Evolutionary conservation across 768 basidiomycete species (phyloP).

Genomic region (Tephrocybe sp.): DNA sequence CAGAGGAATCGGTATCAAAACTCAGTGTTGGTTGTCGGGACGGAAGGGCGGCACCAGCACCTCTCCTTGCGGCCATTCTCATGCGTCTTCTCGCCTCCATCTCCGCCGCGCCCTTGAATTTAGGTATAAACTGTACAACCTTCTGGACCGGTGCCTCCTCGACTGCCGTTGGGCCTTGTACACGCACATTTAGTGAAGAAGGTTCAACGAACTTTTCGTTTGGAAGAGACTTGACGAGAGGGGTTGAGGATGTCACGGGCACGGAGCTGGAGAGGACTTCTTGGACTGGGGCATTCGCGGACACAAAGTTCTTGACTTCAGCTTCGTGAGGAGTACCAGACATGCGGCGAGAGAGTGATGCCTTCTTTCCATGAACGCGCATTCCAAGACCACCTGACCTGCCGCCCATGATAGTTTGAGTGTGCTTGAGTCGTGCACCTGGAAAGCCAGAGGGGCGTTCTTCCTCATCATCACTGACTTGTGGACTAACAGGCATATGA

Average conservation of each 20-base stretch:
- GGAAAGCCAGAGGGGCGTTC: constrained; percentile 46
- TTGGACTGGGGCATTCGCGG: constrained; percentile 30
- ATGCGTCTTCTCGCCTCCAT: constrained; percentile 73
- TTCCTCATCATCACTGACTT: constrained; percentile 67
- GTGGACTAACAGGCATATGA: constrained; percentile 63
- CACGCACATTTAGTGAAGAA: constrained; percentile 33
- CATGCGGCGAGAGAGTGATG: constrained; percentile 48
- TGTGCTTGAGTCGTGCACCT: constrained; percentile 69
- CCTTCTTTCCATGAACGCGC: constrained; percentile 66
- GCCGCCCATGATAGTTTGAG: constrained; percentile 84
- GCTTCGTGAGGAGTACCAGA: constrained; percentile 34
- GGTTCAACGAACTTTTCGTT: constrained; percentile 14
- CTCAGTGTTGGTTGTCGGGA: constrained; percentile 32
- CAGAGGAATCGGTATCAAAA: constrained; percentile 55
- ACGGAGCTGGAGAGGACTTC: constrained; percentile 28
- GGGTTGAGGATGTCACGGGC: constrained; percentile 23
- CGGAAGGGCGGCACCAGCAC: constrained; percentile 32
- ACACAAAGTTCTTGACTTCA: constrained; percentile 34
- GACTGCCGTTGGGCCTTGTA: constrained; percentile 36
- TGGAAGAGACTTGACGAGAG: constrained; percentile 18
- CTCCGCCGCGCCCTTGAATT: constrained; percentile 81
- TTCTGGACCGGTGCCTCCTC: constrained; percentile 48
- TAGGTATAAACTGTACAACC: constrained; percentile 64
- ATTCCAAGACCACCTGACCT: constrained; percentile 73
- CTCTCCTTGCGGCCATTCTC: constrained; percentile 64